Conservation (phyloP, 1,139 yeast species). For the Hyphopichia pseudoburtonii region DNA sequence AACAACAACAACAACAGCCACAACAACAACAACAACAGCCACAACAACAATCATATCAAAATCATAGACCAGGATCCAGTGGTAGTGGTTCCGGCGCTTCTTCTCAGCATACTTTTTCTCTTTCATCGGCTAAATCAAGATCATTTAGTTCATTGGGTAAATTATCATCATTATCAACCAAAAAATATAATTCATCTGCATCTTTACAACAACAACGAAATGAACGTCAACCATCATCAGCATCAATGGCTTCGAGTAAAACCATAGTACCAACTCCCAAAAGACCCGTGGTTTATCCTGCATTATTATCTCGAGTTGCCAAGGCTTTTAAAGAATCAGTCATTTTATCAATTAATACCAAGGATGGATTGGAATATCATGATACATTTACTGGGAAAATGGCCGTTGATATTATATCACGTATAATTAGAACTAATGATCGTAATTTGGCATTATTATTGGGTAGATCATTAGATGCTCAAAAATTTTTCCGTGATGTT, state of each 20-base stretch:
- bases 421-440: slow-evolving; percentile 85
- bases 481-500: slow-evolving; percentile 91
- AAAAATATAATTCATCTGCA: slow-evolving; percentile 39
- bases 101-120: slow-evolving; percentile 37
- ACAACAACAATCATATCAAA: slow-evolving; percentile 9
- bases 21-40: slow-evolving; percentile 2
- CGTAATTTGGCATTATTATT: slow-evolving; percentile 83
- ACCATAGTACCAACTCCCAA: slow-evolving; percentile 45
- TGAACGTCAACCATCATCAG: slow-evolving; percentile 21
- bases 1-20: slow-evolving; percentile 7
- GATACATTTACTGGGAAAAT: slow-evolving; percentile 94
- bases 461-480: slow-evolving; percentile 94
- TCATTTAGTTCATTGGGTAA: slow-evolving; percentile 46
- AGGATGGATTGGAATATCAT: slow-evolving; percentile 92
- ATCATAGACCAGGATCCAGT: slow-evolving; percentile 16
- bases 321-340: slow-evolving; percentile 71
- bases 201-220: slow-evolving; percentile 30
- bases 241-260: slow-evolving; percentile 32
- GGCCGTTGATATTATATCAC: slow-evolving; percentile 86
- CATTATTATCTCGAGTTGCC: slow-evolving; percentile 83
- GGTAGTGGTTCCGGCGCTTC: slow-evolving; percentile 23
- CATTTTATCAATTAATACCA: slow-evolving; percentile 74
- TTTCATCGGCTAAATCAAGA: slow-evolving; percentile 39
- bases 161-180: slow-evolving; percentile 38
- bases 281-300: slow-evolving; percentile 81